Evolutionary conservation across 1,284 basidiomycete species (phyloP).

Genomic region (Moesziomyces globuligerus): DNA sequence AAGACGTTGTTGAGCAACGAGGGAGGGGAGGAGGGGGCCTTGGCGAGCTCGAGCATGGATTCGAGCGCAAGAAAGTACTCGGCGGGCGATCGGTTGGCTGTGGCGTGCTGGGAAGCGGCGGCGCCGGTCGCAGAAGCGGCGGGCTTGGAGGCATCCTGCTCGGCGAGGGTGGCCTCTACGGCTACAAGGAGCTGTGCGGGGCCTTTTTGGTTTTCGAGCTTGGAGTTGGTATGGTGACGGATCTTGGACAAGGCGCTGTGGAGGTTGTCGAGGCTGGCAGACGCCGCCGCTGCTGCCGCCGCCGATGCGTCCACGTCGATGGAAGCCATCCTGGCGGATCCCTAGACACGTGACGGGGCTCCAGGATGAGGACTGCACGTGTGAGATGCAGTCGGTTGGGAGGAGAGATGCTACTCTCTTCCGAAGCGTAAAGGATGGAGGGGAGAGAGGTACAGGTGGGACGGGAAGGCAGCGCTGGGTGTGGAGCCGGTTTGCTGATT

Average conservation of each 20-base stretch:
- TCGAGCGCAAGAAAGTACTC: constrained; percentile 64
- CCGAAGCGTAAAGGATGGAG: background rate
- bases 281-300: constrained; percentile 31
- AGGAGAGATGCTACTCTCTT: background rate
- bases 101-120: constrained; percentile 76
- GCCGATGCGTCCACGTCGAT: constrained; percentile 39
- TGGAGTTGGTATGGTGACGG: constrained; percentile 83
- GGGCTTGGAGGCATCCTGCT: constrained; percentile 73
- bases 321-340: constrained; percentile 20
- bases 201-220: constrained; percentile 85
- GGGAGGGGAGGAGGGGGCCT: constrained; percentile 28
- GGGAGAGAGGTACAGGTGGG: background rate
- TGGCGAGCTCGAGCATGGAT: constrained; percentile 54
- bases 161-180: constrained; percentile 85
- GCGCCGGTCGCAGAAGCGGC: constrained; percentile 71
- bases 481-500: background rate
- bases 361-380: background rate
- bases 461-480: too few relatives aligned
- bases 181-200: constrained; percentile 89
- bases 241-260: constrained; percentile 75
- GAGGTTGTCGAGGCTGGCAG: constrained; percentile 40
- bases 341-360: too few relatives aligned
- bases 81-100: constrained; percentile 54
- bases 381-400: background rate
- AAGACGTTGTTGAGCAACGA: constrained; percentile 52